Evolutionary conservation across 495 filamentous ascomycete species (phyloP), one percentile per base, ranked within the genome.

Genomic region (Oidiodendron maius): DNA sequence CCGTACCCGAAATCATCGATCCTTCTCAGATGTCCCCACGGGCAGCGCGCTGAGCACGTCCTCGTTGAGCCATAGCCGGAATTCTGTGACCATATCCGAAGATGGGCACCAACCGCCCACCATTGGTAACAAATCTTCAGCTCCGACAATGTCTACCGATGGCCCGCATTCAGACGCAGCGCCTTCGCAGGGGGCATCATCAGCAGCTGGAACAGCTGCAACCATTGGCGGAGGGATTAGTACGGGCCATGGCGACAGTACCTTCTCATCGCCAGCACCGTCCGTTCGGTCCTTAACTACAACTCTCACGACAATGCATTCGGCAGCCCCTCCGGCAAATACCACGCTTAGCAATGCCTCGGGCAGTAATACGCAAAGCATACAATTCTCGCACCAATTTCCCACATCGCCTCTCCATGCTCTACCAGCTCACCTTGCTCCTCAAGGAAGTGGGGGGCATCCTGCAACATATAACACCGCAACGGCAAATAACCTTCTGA

Each of bases 291-390:
- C 91, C 1, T 73, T 98, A 40, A 89, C 93, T 1, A 98, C 93
- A 0, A 97, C 93, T 3, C 76, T 98, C 42, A 98, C 93, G 0
- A 98, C 93, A 0, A 91, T 97, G 40, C 93, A 98, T 63, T 97
- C 93, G 3, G 87, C 87, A 34, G 51, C 53, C 18, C 56, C 56
- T 25, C 37, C 46, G 13, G 51, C 53, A 37, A 50, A 59, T 12
- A 62, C 58, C 16, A 71, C 64, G 50, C 56, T 63, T 18, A 64
- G 63, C 56, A 71, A 71, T 44, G 73, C 63, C 23, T 67, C 69
- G 18, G 68, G 68, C 47, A 74, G 61, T 54, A 75, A 68, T 40
- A 75, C 77, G 24, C 70, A 76, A 48, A 62, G 72, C 1, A 72
- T 78, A 37, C 89, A 95, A 50, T 97, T 96, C 67, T 80, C 84